These are phyloP conservation scores for Suillus americanus DNA, from an alignment of 768 basidiomycete genomes.

Conservation along the genomic window DNA sequence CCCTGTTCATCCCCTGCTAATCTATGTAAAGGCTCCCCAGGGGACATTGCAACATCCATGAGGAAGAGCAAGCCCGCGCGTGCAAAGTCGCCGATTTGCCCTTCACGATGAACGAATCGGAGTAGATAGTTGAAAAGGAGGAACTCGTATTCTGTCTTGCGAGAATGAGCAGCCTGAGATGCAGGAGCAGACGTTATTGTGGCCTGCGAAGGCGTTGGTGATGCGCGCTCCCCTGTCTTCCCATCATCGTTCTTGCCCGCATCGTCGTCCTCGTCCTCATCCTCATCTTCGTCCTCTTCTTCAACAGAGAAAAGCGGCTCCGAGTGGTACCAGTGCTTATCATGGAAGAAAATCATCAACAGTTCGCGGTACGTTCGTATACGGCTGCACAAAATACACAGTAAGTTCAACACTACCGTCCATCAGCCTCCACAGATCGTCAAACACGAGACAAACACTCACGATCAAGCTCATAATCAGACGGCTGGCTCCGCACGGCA, in stretches of 20 bases:
- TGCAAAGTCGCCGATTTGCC: slow-evolving; percentile 90
- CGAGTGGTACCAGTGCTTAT: slow-evolving; percentile 83
- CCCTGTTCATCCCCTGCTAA: slow-evolving; percentile 35
- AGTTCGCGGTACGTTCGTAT: slow-evolving; percentile 88
- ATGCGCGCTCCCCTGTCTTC: slow-evolving; percentile 33
- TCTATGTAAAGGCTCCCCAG: slow-evolving; percentile 50
- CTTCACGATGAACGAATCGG: slow-evolving; percentile 93
- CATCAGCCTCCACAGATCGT: slow-evolving; percentile 8
- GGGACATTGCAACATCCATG: slow-evolving; percentile 95
- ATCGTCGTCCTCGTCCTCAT: slow-evolving; percentile 47
- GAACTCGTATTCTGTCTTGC: slow-evolving; percentile 91
- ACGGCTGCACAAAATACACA: slow-evolving; percentile 90
- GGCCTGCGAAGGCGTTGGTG: slow-evolving; percentile 61
- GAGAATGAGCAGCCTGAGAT: slow-evolving; percentile 42
- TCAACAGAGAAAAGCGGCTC: slow-evolving; percentile 75
- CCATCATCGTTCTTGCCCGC: slow-evolving; percentile 11
- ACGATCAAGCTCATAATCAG: slow-evolving; percentile 89
- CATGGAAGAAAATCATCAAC: slow-evolving; percentile 96
- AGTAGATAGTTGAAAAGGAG: slow-evolving; percentile 94
- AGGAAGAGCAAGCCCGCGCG: slow-evolving; percentile 90
- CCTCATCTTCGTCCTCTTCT: slow-evolving; percentile 69
- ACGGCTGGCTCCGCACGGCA: slow-evolving; percentile 66
- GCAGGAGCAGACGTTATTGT: slow-evolving; percentile 53
- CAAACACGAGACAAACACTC: slow-evolving; percentile 32
- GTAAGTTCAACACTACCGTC: slow-evolving; percentile 77